Evolutionary conservation across 2,329 filamentous ascomycete genomes (phyloP).

Genomic region (Penicillium sp.): DNA sequence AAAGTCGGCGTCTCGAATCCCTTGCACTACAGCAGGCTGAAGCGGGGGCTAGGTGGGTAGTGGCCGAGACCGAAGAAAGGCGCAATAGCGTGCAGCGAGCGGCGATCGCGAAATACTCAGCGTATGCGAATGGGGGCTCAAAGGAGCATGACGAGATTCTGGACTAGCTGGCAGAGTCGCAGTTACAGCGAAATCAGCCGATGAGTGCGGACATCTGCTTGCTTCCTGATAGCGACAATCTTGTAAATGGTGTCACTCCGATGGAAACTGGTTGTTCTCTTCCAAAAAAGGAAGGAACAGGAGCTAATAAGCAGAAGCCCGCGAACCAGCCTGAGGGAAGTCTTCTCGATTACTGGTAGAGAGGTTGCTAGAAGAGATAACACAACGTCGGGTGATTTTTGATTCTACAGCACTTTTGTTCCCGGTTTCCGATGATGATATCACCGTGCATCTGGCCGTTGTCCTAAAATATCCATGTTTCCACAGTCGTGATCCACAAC

Average conservation of each 20-base stretch:
- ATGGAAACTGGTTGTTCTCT: not conserved
- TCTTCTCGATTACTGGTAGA: slow-evolving; percentile 2
- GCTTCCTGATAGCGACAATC: not conserved
- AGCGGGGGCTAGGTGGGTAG: not conserved
- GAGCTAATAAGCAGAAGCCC: not conserved
- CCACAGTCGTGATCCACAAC: not conserved
- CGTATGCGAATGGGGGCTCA: slow-evolving; percentile 37
- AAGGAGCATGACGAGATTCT: slow-evolving; percentile 35
- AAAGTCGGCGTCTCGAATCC: not conserved
- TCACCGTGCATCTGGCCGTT: not conserved
- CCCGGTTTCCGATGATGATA: not conserved
- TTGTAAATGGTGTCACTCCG: slow-evolving; percentile 3
- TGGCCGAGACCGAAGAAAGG: slow-evolving; percentile 1
- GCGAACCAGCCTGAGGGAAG: not conserved
- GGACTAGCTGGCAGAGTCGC: slow-evolving; percentile 16
- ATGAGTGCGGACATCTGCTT: not conserved
- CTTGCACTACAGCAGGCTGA: not conserved
- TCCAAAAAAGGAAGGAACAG: not conserved
- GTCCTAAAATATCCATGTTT: not conserved
- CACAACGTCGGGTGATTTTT: not conserved
- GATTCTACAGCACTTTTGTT: not conserved
- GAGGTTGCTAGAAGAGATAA: not conserved
- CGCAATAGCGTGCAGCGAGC: not conserved
- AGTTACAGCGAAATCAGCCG: not conserved
- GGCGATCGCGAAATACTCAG: slow-evolving; percentile 29